Conservation (phyloP, 208 protist species). For the Trypanosoma lewisi region DNA sequence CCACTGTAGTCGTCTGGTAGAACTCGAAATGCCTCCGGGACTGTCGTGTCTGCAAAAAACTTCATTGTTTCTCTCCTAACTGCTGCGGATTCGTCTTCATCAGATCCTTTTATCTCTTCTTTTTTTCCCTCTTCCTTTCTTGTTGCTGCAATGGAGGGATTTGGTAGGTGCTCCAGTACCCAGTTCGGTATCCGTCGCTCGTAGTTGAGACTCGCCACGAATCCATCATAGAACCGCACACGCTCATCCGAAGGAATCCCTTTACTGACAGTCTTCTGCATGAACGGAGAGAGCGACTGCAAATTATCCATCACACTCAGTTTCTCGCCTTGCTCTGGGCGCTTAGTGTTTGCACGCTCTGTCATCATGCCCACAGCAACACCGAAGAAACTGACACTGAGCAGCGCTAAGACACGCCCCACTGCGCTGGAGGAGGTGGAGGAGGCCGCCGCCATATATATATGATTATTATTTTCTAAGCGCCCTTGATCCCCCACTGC, state of each 20-base stretch:
- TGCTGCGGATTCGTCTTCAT: conserved; percentile 4
- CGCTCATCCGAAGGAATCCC: conserved; percentile 55
- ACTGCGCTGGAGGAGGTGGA: neutral
- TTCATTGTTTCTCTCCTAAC: conserved; percentile 36
- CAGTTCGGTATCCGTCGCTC: conserved; percentile 78
- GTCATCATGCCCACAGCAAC: conserved; percentile 5
- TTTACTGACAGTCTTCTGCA: conserved; percentile 11
- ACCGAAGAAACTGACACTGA: conserved; percentile 10
- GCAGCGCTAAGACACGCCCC: conserved; percentile 14
- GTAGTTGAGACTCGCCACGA: conserved; percentile 77
- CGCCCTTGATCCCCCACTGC: neutral
- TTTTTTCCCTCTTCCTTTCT: neutral
- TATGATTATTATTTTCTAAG: neutral
- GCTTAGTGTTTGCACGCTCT: conserved; percentile 1
- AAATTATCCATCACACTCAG: conserved; percentile 23
- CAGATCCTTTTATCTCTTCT: conserved; percentile 24
- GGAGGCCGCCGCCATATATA: neutral
- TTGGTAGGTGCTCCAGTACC: conserved; percentile 68
- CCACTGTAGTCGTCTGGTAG: conserved; percentile 46
- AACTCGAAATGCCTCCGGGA: conserved; percentile 65
- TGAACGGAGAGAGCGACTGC: neutral
- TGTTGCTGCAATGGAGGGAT: conserved; percentile 11
- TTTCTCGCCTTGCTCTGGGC: neutral
- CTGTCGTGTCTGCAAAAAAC: conserved; percentile 71
- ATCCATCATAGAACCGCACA: conserved; percentile 70